Evolutionary conservation across 306 rosid genomes (phyloP), one percentile per base, ranked within the genome.

Genomic region (Sicyos baderoa): DNA sequence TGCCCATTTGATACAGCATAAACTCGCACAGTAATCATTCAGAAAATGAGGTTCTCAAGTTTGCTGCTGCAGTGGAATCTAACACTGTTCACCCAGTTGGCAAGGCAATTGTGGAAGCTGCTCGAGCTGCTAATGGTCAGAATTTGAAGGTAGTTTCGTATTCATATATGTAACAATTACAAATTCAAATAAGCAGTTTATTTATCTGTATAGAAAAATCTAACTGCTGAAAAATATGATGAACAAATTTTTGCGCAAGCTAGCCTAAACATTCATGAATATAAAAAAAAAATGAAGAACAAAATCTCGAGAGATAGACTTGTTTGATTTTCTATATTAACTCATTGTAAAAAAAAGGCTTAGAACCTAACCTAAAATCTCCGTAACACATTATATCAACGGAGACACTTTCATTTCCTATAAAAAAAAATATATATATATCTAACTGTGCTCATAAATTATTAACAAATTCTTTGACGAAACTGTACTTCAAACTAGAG

Each of bases 51-150:
- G 77, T 92, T 83, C 80, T 92, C 55, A 84, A 80, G 78, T 79
- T 89, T 67, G 98, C 98, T 62, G 96, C 98, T 80, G 96, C 82
- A 9, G 96, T 92, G 44, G 98, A 92, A 80, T 83, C 91, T 63
- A 92, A 89, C 78, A 89, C 98, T 68, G 76, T 87, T 75, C 98
- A 92, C 80, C 98, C 98, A 51, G 84, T 92, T 58, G 98, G 92
- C 16, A 92, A 86, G 82, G 98, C 98, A 18, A 89, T 92, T 74
- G 93, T 92, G 65, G 91, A 84, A 55, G 98, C 98, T 58, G 95
- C 96, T 79, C 86, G 60, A 76, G 83, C 83, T 52, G 56, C 58
- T 75, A 82, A 86, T 73, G 79, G 86, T 78, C 85, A 70, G 64
- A 75, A 73, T 58, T 78, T 85, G 66, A 85, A 87, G 95, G 98